phyloP scores from a whole-genome alignment of 495 filamentous ascomycete species.

The Daldinia childiae region DNA sequence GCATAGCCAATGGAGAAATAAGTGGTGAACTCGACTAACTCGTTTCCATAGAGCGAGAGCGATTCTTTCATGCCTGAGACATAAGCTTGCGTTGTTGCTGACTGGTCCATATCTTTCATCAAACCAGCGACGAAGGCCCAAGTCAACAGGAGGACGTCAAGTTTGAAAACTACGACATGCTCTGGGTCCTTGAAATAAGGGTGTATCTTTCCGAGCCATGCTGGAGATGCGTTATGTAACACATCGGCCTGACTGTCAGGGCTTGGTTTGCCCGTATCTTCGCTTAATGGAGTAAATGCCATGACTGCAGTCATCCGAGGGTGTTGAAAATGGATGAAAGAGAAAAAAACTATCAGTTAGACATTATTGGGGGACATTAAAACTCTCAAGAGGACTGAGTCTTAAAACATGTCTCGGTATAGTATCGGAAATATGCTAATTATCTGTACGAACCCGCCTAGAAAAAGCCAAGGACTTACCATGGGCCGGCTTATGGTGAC shows the following conservation, averaged over 20 bases:
- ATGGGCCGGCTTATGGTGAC: neutral
- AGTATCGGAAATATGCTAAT: neutral
- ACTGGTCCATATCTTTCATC: slow-evolving; percentile 53
- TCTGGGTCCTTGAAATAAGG: slow-evolving; percentile 18
- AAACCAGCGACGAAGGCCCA: slow-evolving; percentile 47
- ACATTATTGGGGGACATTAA: neutral
- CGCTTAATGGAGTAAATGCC: neutral
- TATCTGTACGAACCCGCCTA: neutral
- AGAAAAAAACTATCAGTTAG: neutral
- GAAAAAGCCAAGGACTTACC: neutral
- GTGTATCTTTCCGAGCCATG: slow-evolving; percentile 26
- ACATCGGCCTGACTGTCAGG: neutral
- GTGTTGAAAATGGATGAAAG: neutral
- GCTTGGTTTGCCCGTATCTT: neutral
- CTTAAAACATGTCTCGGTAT: neutral
- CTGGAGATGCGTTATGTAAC: neutral
- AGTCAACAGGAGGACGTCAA: slow-evolving; percentile 44
- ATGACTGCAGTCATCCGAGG: neutral
- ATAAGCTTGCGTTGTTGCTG: slow-evolving; percentile 47
- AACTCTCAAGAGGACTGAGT: neutral
- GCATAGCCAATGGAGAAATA: slow-evolving; percentile 60
- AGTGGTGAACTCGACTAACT: neutral
- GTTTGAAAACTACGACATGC: slow-evolving; percentile 39
- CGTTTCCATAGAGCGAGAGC: neutral
- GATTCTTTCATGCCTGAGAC: slow-evolving; percentile 61